Percentiles rank a stretch among this genome's conserved stretches.
Conservation (phyloP, 164 flowering plant genomes). For the Dillenia suffruticosa region DNA sequence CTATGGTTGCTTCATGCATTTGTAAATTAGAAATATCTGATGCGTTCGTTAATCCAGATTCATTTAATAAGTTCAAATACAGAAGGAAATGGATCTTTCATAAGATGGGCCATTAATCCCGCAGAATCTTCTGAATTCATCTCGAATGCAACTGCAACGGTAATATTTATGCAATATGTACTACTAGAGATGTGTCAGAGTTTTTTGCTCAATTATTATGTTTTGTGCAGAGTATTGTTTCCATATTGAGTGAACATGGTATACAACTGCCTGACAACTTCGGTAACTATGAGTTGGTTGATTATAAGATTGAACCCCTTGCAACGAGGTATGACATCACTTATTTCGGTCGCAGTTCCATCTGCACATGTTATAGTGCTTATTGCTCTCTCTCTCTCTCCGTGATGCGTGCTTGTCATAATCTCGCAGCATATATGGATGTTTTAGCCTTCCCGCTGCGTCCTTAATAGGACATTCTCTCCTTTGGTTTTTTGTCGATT, state of each 20-base stretch:
- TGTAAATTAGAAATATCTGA: no score
- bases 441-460: neutral
- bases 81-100: slow-evolving; percentile 46
- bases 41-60: slow-evolving; percentile 45
- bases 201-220: slow-evolving; percentile 1
- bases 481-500: neutral
- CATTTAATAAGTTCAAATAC: slow-evolving; percentile 47
- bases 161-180: slow-evolving; percentile 14
- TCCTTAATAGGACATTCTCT: no score
- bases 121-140: slow-evolving; percentile 37
- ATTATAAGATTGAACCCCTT: slow-evolving; percentile 58
- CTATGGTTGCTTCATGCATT: no score
- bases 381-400: neutral
- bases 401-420: no score
- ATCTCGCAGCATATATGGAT: neutral
- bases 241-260: slow-evolving; percentile 46
- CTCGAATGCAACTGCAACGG: slow-evolving; percentile 61
- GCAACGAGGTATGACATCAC: slow-evolving; percentile 31
- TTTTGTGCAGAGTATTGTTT: slow-evolving; percentile 49
- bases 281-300: slow-evolving; percentile 53
- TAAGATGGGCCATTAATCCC: slow-evolving; percentile 59
- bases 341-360: neutral
- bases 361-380: neutral
- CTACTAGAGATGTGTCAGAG: no score
- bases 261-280: slow-evolving; percentile 56